Conservation (phyloP, 164 flowering plant species). For the Umbilicus rupestris region DNA sequence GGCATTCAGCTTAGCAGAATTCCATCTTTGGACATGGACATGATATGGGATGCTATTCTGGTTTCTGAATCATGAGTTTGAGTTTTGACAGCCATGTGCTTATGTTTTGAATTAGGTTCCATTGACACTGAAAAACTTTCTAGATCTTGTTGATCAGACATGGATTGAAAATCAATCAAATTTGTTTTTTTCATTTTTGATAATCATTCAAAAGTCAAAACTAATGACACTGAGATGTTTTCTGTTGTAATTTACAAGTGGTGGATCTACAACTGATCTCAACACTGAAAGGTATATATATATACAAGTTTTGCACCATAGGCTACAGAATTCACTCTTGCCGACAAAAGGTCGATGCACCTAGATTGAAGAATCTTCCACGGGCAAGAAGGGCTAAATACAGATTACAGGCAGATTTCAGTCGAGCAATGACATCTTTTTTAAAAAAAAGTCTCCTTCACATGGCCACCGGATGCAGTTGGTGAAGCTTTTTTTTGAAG, state of each 20-base stretch:
- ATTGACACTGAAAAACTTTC: neutral
- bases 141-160: neutral
- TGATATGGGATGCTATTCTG: slow-evolving; percentile 62
- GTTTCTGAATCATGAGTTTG: slow-evolving; percentile 30
- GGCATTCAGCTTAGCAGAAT: slow-evolving; percentile 52
- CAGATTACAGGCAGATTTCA: neutral
- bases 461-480: neutral
- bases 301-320: neutral
- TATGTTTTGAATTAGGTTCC: neutral
- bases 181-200: no score
- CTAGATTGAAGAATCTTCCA: neutral
- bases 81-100: neutral
- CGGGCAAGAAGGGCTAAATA: neutral
- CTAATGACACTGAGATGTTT: neutral
- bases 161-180: no score
- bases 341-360: neutral
- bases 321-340: neutral
- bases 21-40: slow-evolving; percentile 78
- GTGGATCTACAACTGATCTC: no score
- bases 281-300: neutral
- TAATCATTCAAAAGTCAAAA: no score
- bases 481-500: no score
- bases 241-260: neutral
- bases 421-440: neutral
- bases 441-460: neutral